phyloP scores from a whole-genome alignment of 768 basidiomycete genomes.

The Tricholoma sp. region DNA sequence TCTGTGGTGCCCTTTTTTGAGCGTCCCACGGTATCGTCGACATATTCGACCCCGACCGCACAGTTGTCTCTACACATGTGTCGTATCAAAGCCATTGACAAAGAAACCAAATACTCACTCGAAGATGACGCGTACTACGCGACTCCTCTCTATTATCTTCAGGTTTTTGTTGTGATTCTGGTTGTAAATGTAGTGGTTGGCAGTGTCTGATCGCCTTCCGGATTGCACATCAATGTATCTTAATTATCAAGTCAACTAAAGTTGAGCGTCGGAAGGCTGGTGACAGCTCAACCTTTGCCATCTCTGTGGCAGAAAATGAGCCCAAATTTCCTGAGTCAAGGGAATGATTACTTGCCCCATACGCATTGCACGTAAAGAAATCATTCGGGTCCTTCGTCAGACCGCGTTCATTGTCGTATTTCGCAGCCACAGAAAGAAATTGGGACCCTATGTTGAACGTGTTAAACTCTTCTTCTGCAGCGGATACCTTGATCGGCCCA shows the following conservation, averaged over 20 bases:
- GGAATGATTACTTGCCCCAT: slow-evolving; percentile 35
- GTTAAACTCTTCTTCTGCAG: slow-evolving; percentile 32
- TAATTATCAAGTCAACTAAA: background rate
- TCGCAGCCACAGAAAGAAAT: slow-evolving; percentile 39
- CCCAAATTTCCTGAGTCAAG: background rate
- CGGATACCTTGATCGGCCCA: slow-evolving; percentile 48
- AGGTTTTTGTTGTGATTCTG: slow-evolving; percentile 42
- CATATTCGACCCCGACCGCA: slow-evolving; percentile 51
- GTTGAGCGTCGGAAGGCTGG: background rate
- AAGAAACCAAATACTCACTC: slow-evolving; percentile 28
- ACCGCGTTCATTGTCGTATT: slow-evolving; percentile 43
- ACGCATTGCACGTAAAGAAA: slow-evolving; percentile 38
- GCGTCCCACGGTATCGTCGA: slow-evolving; percentile 28
- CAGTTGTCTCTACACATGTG: slow-evolving; percentile 25
- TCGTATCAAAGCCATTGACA: background rate
- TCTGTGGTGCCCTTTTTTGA: slow-evolving; percentile 12
- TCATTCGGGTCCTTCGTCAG: slow-evolving; percentile 43
- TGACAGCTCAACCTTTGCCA: slow-evolving; percentile 44
- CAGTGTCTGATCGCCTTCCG: slow-evolving; percentile 52
- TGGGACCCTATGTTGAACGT: slow-evolving; percentile 40
- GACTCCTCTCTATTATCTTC: slow-evolving; percentile 32
- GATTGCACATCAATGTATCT: slow-evolving; percentile 54
- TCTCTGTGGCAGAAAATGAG: slow-evolving; percentile 28
- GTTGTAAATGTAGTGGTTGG: slow-evolving; percentile 49
- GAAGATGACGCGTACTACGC: slow-evolving; percentile 44